These are phyloP conservation scores for Cairneyella variabilis DNA, from an alignment of 495 filamentous ascomycete species.

Conservation along the genomic window DNA sequence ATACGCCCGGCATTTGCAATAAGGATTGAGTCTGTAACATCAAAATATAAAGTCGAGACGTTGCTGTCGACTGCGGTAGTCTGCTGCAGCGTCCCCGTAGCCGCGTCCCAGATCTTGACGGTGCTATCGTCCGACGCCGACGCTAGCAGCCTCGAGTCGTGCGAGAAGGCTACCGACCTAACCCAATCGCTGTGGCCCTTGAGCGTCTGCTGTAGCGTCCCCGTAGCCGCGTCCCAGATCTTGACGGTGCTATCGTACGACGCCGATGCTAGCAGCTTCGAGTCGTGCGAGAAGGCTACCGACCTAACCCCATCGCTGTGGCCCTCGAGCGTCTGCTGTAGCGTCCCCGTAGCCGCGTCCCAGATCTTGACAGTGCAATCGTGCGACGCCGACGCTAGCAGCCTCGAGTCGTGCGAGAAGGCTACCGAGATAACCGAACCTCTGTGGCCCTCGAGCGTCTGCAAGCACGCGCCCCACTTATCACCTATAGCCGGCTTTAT, in stretches of 20 bases:
- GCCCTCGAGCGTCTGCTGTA: conserved; percentile 16
- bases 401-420: conserved; percentile 3
- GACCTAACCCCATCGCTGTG: conserved; percentile 20
- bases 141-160: conserved; percentile 22
- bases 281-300: background rate
- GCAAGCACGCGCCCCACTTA: conserved; percentile 14
- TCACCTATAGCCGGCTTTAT: conserved; percentile 5
- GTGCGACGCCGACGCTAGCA: conserved; percentile 30
- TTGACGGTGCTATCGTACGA: background rate
- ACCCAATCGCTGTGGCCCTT: conserved; percentile 23
- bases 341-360: background rate
- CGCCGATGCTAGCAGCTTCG: background rate
- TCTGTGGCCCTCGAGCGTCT: conserved; percentile 27
- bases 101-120: conserved; percentile 28
- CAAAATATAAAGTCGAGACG: too few relatives aligned
- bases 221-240: conserved; percentile 32
- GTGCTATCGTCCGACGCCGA: conserved; percentile 31
- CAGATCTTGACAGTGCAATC: conserved; percentile 32
- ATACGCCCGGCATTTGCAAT: too few relatives aligned
- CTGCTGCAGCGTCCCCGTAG: too few relatives aligned
- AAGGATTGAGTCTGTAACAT: too few relatives aligned
- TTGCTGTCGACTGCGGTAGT: too few relatives aligned
- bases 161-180: conserved; percentile 6
- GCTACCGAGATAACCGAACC: conserved; percentile 10
- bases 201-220: conserved; percentile 19